Evolutionary conservation across 2,329 filamentous ascomycete genomes (phyloP).

Genomic region (Graphiopsis chlorocephala): DNA sequence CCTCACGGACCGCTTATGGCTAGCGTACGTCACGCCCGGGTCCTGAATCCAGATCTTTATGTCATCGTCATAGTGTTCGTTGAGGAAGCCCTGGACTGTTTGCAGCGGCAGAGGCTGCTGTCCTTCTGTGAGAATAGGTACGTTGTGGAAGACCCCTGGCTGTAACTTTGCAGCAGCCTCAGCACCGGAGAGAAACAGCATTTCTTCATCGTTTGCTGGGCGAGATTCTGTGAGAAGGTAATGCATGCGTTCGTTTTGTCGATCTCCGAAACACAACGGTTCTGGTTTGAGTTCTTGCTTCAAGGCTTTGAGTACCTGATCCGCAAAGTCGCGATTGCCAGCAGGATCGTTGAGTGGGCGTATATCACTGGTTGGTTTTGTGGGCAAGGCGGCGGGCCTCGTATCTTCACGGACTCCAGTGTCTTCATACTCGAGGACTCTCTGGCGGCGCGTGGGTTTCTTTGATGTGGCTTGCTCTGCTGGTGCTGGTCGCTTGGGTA

Average conservation of each 20-base stretch:
- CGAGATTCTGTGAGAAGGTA: conserved; percentile 26
- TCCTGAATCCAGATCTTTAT: conserved; percentile 30
- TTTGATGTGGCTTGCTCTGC: background rate
- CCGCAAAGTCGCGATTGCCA: background rate
- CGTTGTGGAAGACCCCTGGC: conserved; percentile 24
- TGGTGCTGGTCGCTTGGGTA: background rate
- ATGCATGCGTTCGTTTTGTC: conserved; percentile 2
- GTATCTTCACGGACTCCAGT: background rate
- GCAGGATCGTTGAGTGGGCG: conserved; percentile 1
- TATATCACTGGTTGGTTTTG: background rate
- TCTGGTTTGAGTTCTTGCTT: background rate
- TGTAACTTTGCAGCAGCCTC: conserved; percentile 25
- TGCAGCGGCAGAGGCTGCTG: conserved; percentile 30
- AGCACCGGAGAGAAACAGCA: conserved; percentile 24
- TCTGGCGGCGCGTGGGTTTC: background rate
- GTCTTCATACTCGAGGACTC: background rate
- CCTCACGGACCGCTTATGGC: conserved; percentile 16
- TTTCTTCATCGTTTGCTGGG: conserved; percentile 24
- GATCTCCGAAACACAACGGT: background rate
- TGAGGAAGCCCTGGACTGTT: conserved; percentile 26
- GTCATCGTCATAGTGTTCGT: conserved; percentile 33
- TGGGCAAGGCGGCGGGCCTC: background rate
- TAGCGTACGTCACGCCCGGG: conserved; percentile 20
- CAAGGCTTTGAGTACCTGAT: background rate
- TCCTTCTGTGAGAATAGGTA: conserved; percentile 28